Base-by-base conservation (phyloP, 1,284 basidiomycete species). In the Paramarasmius palmivorus region DNA sequence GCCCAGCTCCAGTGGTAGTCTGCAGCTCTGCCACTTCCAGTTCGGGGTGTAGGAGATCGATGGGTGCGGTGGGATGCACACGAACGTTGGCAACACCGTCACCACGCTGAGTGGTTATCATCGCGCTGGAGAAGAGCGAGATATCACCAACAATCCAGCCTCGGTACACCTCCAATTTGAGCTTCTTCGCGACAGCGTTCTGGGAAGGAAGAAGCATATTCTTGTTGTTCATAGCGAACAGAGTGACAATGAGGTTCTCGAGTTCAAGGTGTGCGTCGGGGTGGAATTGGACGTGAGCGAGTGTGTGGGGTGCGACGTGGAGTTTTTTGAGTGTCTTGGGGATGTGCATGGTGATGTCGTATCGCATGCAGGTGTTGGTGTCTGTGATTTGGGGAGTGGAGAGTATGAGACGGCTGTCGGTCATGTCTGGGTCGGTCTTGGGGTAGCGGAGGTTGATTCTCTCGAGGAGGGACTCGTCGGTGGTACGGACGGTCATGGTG, bases 101-200 rank as follows among this genome's bases (percentile, higher is more conserved):
- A 15, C 81, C 80, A 34, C 74, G 72, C 65, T 79, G 76, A 1
- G 81, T 83, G 14, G 62, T 66, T 56, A 85, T 67, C 15, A 61
- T 61, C 3, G 78, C 73, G 54, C 63, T 65, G 32, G 76, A 68
- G 22, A 71, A 68, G 57, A 83, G 65, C 15, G 77, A 67, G 39
- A 77, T 73, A 48, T 80, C 76, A 20, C 83, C 83, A n/a, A 81
- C 78, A 50, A 84, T 74, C 76, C 79, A 84, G n/a, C 82, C 83
- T 44, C 75, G 68, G 58, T 63, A 73, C 5, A 81, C 65, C 58
- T 79, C 75, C 25, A 83, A 63, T n/a, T 61, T 52, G 53, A 78
- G 57, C n/a, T 66, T 57, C 20, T 71, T 65, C 2, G 77, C 70
- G 22, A 66, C 69, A 49, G 84, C 58, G 53, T 70, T 65, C 49